Evolutionary conservation across 108 stramenopile genomes (phyloP), one percentile per base, ranked within the genome.

Genomic region (Skeletonema grethae): DNA sequence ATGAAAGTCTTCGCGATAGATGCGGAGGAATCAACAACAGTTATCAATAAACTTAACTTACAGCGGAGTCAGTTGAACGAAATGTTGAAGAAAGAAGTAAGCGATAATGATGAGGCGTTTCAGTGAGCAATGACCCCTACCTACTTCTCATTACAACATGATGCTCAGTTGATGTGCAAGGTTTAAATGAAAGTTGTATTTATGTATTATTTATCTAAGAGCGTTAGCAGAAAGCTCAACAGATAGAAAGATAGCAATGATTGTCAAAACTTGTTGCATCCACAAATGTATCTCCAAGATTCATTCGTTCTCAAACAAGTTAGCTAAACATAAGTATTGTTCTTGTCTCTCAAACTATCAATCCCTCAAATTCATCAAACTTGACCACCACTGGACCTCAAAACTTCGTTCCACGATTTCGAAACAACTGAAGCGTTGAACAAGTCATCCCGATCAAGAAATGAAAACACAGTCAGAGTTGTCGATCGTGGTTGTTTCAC

Each of bases 341-440:
- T 22, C 8, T n/a, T 53, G 22, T 53, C 22, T 24, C 50, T 22
- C 20, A 22, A 7, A 4, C 50, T 22, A 5, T 20, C 18, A 48
- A 7, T 7, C 6, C 18, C 18, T 18, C 18, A 1, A 6, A 48
- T 22, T 22, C 50, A 20, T 53, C 50, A 53, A 48, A n/a, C 41
- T 43, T 22, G 22, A 8, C 90, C 88, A 91, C 29, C 88, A 61
- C 13, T 57, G 76, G 7, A 73, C 46, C 63, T 88, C 82, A 45
- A 86, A n/a, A 96, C 67, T 6, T 79, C 57, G 31, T 65, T 83
- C 91, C 94, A 96, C 7, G 55, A 28, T 66, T 91, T 90, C 57
- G 83, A 86, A 12, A 97, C 95, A 41, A 97, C 69, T 8, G 85
- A 82, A 22, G 94, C 90, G 73, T 94, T 92, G 88, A 93, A 94